Evolutionary conservation across 2,329 filamentous ascomycete species (phyloP).

Genomic region (Helotiales sp.): DNA sequence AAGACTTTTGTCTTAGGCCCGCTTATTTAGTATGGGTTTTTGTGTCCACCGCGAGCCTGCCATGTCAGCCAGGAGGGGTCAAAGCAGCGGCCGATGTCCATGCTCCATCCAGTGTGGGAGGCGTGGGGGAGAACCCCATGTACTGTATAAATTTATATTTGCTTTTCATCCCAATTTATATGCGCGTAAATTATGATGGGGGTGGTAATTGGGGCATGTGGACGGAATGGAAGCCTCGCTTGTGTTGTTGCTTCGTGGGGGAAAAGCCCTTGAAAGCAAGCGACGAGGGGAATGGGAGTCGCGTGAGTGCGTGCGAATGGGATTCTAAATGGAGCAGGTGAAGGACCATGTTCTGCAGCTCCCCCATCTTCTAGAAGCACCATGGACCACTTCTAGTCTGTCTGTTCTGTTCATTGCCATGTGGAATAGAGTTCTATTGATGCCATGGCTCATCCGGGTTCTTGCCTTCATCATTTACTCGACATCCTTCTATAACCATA

Average conservation of each 20-base stretch:
- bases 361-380: conserved; percentile 5
- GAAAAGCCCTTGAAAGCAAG: background rate
- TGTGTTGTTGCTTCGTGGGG: background rate
- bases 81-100: background rate
- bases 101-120: background rate
- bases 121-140: background rate
- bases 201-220: background rate
- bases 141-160: background rate
- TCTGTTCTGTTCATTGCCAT: background rate
- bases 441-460: background rate
- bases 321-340: conserved; percentile 5
- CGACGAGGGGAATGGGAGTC: background rate
- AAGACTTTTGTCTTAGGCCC: no score
- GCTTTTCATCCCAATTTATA: conserved; percentile 6
- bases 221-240: background rate
- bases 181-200: background rate
- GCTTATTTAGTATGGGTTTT: no score
- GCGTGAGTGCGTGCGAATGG: background rate
- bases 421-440: background rate
- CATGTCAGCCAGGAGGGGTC: background rate
- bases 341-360: conserved; percentile 2
- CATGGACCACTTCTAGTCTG: conserved; percentile 1
- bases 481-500: background rate
- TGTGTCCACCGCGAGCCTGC: no score
- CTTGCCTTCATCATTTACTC: background rate